Conservation (phyloP, 352 stramenopile genomes). For the Globisporangium perplexum region DNA sequence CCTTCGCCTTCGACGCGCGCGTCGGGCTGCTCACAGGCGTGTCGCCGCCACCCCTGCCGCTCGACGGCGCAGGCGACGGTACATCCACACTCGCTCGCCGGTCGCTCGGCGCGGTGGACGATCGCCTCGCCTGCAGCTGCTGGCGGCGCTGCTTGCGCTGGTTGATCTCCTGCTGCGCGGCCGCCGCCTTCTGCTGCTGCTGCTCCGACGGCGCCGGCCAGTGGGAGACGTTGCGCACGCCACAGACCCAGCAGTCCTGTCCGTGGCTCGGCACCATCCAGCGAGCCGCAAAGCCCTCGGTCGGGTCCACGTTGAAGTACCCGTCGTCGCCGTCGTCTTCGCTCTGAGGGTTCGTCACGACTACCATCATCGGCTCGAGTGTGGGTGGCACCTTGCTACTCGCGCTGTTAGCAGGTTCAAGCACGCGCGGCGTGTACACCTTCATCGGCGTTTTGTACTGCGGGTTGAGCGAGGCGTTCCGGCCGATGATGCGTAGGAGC, state of each 20-base stretch:
- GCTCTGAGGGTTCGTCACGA: constrained; percentile 57
- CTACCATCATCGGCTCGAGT: constrained; percentile 55
- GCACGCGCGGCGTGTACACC: constrained; percentile 43
- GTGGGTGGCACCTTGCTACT: background rate
- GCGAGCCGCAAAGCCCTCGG: constrained; percentile 51
- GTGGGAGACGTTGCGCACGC: constrained; percentile 63
- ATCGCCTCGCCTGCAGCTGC: background rate
- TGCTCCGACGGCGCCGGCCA: constrained; percentile 40
- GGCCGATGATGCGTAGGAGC: constrained; percentile 55
- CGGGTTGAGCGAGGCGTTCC: constrained; percentile 57
- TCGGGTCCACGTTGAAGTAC: constrained; percentile 72
- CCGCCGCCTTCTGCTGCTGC: constrained; percentile 21
- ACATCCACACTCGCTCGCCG: constrained; percentile 4
- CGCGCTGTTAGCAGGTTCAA: constrained; percentile 6
- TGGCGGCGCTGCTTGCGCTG: constrained; percentile 5
- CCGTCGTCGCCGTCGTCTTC: constrained; percentile 43
- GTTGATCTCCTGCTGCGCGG: constrained; percentile 10
- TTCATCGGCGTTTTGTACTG: constrained; percentile 70
- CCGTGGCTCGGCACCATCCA: constrained; percentile 66
- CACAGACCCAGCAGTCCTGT: constrained; percentile 69
- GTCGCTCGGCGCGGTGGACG: background rate
- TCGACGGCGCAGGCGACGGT: background rate
- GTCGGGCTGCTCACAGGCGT: constrained; percentile 4
- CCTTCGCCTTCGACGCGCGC: constrained; percentile 6
- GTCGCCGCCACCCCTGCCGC: background rate